These are phyloP conservation scores for Quillaja saponaria DNA, from an alignment of 306 rosid genomes.

Conservation along the genomic window DNA sequence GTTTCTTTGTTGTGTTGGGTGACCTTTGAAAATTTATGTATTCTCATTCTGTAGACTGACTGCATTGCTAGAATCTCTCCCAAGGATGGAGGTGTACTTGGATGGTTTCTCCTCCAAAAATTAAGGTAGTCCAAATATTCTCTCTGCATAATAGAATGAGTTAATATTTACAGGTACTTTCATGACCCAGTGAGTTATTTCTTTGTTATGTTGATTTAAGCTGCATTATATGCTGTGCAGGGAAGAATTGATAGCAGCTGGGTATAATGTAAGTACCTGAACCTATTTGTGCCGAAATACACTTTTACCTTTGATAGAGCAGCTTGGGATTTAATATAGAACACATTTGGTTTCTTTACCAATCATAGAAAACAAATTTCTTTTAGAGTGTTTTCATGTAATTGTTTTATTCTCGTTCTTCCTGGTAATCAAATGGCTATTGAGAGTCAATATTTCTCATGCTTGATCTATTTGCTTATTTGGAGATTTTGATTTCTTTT, in stretches of 20 bases:
- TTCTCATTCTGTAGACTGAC: constrained; percentile 61
- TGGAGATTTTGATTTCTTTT: constrained; percentile 15
- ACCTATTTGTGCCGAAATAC: constrained; percentile 1
- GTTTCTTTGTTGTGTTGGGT: constrained; percentile 15
- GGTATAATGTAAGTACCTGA: constrained; percentile 58
- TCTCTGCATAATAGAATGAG: constrained; percentile 9
- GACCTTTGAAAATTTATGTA: constrained; percentile 24
- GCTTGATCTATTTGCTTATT: constrained; percentile 17
- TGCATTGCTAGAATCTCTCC: constrained; percentile 83
- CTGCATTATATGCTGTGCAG: constrained; percentile 45
- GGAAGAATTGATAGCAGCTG: constrained; percentile 43
- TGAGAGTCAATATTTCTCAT: background rate
- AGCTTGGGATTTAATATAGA: background rate
- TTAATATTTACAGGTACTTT: background rate
- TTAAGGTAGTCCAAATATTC: constrained; percentile 53
- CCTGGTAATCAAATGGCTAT: constrained; percentile 5
- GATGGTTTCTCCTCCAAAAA: constrained; percentile 83
- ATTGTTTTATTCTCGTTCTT: background rate
- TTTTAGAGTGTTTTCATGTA: background rate
- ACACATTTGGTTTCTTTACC: background rate
- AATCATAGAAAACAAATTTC: constrained; percentile 1
- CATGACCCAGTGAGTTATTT: constrained; percentile 9
- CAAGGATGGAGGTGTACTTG: constrained; percentile 63
- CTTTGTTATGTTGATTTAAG: constrained; percentile 8
- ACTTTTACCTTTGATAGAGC: background rate